Base-by-base conservation (phyloP, 768 basidiomycete genomes). In the Psilocybe tampanensis region DNA sequence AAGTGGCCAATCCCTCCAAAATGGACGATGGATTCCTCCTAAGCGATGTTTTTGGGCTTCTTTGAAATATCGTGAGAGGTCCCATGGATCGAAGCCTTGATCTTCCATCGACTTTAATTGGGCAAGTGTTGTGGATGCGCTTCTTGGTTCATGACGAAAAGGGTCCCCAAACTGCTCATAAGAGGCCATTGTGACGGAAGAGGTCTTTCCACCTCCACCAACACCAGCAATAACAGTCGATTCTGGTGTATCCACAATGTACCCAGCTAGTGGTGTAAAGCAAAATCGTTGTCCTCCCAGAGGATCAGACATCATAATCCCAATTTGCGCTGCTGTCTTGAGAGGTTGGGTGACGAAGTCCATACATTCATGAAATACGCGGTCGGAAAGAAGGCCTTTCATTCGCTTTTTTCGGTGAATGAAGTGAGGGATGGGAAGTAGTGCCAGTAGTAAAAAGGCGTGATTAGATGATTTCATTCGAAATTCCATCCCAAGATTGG, bases 1-100 rank as follows among this genome's bases (percentile, higher is more conserved):
- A 2, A 74, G 60, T 2, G 60, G 43, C 70, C 71, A 79, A 52
- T 78, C 65, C 6, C 66, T 49, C 74, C 74, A 79, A 56, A 79
- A 76, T 5, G 70, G 75, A 1, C 60, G 29, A 61, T 72, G 68
- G 34, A 75, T 68, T 11, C 72, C 69, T 43, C 65, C 72, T 15
- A 76, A 67, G 7, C 64, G 52, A 39, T 49, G 42, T n/a, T 58
- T 58, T 15, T 66, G 67, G 0, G 70, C 61, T 2, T 52, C 59
- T 12, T 63, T 58, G 17, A 61, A 47, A 60, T 72, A 75, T 0
- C 36, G 44, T 2, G 59, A 33, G 7, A 75, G 15, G 18, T 71
- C 60, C 64, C 64, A 65, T 5, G 68, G 69, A 48, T 71, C 44
- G 1, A 29, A 4, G 45, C 19, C 9, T 32, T 34, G 7, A 39